phyloP scores from a whole-genome alignment of 192 early-diverging fungal genomes.

The Rhizophagus clarus region DNA sequence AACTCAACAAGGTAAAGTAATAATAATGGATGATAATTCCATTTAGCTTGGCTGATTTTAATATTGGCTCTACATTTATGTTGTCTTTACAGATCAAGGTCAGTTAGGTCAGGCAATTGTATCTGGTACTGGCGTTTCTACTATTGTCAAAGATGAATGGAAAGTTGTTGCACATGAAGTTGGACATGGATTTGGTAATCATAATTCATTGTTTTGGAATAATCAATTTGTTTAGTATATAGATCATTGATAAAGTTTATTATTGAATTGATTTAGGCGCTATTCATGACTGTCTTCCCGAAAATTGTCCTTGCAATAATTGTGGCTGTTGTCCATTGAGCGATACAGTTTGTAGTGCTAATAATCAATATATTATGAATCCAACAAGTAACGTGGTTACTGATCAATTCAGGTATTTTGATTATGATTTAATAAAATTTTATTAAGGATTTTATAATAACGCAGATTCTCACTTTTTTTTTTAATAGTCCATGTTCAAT shows the following conservation, averaged over 20 bases:
- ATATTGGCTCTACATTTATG: not conserved
- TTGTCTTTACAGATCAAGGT: constrained; percentile 12
- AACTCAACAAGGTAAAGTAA: constrained; percentile 48
- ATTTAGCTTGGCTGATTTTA: not conserved
- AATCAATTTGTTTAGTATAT: not conserved
- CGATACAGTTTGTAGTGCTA: constrained; percentile 64
- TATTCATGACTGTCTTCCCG: constrained; percentile 80
- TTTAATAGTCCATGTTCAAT: constrained; percentile 39
- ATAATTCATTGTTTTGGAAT: constrained; percentile 6
- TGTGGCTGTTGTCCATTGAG: constrained; percentile 75
- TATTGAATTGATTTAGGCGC: constrained; percentile 58
- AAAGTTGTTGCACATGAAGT: constrained; percentile 95
- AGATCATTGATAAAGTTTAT: not conserved
- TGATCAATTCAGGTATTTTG: constrained; percentile 68
- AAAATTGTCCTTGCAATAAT: constrained; percentile 61
- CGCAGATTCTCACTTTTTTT: not conserved
- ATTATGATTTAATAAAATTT: constrained; percentile 43
- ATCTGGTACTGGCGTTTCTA: constrained; percentile 84
- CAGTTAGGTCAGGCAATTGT: constrained; percentile 53
- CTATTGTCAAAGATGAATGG: constrained; percentile 86
- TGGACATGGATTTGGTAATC: constrained; percentile 74
- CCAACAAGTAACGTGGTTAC: constrained; percentile 66
- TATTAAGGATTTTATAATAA: constrained; percentile 16
- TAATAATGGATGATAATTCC: not conserved
- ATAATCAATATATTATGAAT: constrained; percentile 72